phyloP scores from a whole-genome alignment of 768 basidiomycete genomes.

The Rubroboletus satanas region DNA sequence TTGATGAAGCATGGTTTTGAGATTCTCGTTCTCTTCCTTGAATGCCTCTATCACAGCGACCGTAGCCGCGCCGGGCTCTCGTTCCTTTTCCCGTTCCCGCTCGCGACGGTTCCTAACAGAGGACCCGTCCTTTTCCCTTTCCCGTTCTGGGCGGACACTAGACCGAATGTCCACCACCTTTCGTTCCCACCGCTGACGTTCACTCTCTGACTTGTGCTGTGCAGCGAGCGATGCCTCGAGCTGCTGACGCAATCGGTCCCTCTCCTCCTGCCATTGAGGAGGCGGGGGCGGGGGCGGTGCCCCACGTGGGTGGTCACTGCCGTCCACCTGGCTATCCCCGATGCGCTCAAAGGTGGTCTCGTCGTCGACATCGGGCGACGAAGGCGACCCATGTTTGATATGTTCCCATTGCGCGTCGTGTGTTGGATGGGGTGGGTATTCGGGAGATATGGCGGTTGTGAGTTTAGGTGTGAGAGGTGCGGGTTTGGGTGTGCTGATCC shows the following conservation, averaged over 20 bases:
- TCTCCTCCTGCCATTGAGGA: constrained; percentile 11
- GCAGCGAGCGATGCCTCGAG: constrained; percentile 11
- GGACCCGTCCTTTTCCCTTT: constrained; percentile 15
- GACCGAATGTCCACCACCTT: constrained; percentile 19
- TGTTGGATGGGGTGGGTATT: constrained; percentile 2
- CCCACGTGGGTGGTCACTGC: background rate
- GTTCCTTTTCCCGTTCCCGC: constrained; percentile 18
- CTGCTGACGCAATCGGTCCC: constrained; percentile 7
- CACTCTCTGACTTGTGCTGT: constrained; percentile 16
- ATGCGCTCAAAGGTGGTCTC: constrained; percentile 15
- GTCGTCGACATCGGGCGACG: constrained; percentile 19
- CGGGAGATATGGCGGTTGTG: constrained; percentile 10
- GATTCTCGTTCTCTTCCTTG: constrained; percentile 24
- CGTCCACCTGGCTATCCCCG: constrained; percentile 21
- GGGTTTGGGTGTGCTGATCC: constrained; percentile 14
- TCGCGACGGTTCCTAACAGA: constrained; percentile 14
- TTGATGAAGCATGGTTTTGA: constrained; percentile 19
- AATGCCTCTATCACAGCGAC: constrained; percentile 3
- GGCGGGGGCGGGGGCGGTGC: background rate
- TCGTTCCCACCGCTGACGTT: constrained; percentile 22
- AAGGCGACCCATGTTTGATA: constrained; percentile 11
- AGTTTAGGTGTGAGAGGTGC: constrained; percentile 23
- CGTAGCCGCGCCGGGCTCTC: background rate
- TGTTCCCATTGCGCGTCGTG: constrained; percentile 26
- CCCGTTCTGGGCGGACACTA: constrained; percentile 4